phyloP scores from a whole-genome alignment of 2,329 filamentous ascomycete genomes.

The Scleromitrula shiraiana region DNA sequence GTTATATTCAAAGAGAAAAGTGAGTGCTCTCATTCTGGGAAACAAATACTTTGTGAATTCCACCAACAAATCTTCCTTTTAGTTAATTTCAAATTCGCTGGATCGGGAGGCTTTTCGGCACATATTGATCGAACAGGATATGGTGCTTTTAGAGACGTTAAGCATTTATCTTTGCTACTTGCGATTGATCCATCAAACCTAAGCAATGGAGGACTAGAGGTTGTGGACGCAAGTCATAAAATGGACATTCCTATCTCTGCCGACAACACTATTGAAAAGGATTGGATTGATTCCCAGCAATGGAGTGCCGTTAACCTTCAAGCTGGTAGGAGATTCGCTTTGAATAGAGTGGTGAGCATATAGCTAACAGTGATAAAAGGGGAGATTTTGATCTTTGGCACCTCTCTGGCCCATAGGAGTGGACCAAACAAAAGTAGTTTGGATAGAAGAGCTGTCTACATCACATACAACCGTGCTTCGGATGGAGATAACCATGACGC shows the following conservation, averaged over 20 bases:
- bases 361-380: conserved; percentile 17
- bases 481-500: conserved; percentile 36
- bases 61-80: background rate
- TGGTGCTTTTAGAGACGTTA: conserved; percentile 30
- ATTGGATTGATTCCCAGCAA: conserved; percentile 28
- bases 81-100: conserved; percentile 32
- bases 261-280: conserved; percentile 27
- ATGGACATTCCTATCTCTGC: conserved; percentile 29
- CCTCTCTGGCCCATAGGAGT: conserved; percentile 30
- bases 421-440: conserved; percentile 27
- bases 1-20: conserved; percentile 24
- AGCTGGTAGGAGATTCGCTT: conserved; percentile 19
- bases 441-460: conserved; percentile 34
- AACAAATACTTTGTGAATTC: background rate
- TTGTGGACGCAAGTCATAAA: conserved; percentile 30
- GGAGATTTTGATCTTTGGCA: conserved; percentile 30
- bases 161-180: conserved; percentile 31
- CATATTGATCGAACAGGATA: conserved; percentile 33
- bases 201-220: conserved; percentile 30
- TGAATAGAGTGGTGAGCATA: background rate
- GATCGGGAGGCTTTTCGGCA: conserved; percentile 30
- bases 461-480: conserved; percentile 34
- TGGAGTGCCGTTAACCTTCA: conserved; percentile 29
- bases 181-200: conserved; percentile 29
- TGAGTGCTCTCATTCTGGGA: conserved; percentile 12